Evolutionary conservation across 345 rosid genomes (phyloP).

Genomic region (Citrus maxima): DNA sequence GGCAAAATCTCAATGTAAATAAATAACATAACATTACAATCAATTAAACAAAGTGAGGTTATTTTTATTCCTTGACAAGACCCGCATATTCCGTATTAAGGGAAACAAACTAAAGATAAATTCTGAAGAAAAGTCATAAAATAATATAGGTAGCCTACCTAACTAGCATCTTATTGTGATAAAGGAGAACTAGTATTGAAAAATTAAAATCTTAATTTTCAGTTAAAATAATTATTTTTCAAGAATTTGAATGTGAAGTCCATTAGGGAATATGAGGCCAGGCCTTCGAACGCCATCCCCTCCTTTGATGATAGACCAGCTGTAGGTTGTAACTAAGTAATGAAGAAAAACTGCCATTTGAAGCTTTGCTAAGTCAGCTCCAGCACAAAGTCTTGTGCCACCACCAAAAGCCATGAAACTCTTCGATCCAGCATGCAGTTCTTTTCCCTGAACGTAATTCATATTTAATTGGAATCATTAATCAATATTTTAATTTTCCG

Average conservation of each 20-base stretch:
- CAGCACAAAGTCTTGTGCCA: constrained; percentile 19
- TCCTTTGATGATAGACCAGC: constrained; percentile 18
- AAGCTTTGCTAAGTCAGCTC: constrained; percentile 21
- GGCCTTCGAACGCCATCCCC: constrained; percentile 10
- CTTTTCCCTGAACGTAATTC: neutral
- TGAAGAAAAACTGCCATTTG: constrained; percentile 26
- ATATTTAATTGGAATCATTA: neutral
- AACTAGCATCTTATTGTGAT: too few relatives aligned
- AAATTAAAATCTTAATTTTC: too few relatives aligned
- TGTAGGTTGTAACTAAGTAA: constrained; percentile 9
- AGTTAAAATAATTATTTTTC: neutral
- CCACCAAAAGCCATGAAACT: constrained; percentile 28
- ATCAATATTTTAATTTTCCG: neutral
- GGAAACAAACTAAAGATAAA: too few relatives aligned
- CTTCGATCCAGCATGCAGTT: constrained; percentile 16
- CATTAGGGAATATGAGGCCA: constrained; percentile 5
- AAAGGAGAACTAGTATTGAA: too few relatives aligned
- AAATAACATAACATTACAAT: too few relatives aligned
- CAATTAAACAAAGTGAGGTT: too few relatives aligned
- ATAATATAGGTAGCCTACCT: too few relatives aligned
- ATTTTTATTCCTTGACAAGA: too few relatives aligned
- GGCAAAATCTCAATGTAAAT: too few relatives aligned
- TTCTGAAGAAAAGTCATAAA: too few relatives aligned
- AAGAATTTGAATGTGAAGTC: constrained; percentile 8
- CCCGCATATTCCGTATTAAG: too few relatives aligned